A percentile compares a stretch with the other conserved stretches of the same genome.
Conservation (phyloP, 2,329 filamentous ascomycete genomes). For the Penicillium sp. region DNA sequence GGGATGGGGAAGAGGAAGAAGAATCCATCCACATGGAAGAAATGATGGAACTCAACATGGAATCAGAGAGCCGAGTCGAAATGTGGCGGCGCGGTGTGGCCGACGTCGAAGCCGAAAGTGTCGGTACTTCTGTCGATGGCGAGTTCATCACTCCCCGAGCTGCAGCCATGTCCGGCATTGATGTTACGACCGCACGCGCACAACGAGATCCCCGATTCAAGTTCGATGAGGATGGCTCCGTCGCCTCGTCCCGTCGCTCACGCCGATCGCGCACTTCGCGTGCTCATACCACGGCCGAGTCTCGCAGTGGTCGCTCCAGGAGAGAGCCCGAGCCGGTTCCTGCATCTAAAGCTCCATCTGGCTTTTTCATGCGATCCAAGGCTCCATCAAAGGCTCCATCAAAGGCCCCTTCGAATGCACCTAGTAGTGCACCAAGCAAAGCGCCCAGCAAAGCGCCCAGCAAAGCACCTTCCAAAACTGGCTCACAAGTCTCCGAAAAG, state of each 20-base stretch:
- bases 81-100: conserved; percentile 69
- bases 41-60: conserved; percentile 59
- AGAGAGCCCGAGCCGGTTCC: conserved; percentile 25
- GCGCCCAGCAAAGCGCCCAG: conserved; percentile 19
- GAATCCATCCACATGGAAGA: conserved; percentile 56
- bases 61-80: conserved; percentile 64
- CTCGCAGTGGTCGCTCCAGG: conserved; percentile 26
- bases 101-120: conserved; percentile 59
- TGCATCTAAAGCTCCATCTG: conserved; percentile 27
- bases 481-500: conserved; percentile 34
- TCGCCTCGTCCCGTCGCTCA: conserved; percentile 45
- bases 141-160: conserved; percentile 69
- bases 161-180: conserved; percentile 54
- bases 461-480: conserved; percentile 30
- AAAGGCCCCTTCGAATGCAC: conserved; percentile 19
- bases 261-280: conserved; percentile 39
- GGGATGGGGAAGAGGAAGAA: conserved; percentile 21
- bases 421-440: conserved; percentile 23
- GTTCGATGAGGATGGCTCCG: conserved; percentile 43
- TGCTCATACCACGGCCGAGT: conserved; percentile 24
- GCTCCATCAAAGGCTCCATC: conserved; percentile 12
- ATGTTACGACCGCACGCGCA: conserved; percentile 41
- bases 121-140: conserved; percentile 67
- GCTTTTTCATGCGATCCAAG: conserved; percentile 30
- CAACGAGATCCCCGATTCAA: conserved; percentile 44